These are phyloP conservation scores for Cadophora sp. DNA, from an alignment of 2,329 filamentous ascomycete species.

Conservation along the genomic window DNA sequence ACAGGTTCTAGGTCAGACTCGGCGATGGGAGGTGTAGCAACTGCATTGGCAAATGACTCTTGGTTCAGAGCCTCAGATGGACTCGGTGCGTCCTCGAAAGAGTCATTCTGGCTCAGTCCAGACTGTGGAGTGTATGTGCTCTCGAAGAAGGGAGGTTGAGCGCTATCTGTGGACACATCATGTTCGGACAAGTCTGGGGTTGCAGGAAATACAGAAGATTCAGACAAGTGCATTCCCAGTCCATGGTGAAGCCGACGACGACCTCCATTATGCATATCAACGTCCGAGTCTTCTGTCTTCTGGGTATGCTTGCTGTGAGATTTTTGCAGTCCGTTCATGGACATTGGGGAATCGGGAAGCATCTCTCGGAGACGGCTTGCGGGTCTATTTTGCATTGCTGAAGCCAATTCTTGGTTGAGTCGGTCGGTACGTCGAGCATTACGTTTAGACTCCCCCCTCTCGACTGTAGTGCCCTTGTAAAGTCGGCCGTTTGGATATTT, in stretches of 20 bases:
- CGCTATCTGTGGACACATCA: constrained; percentile 47
- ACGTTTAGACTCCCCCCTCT: constrained; percentile 23
- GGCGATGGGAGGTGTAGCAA: constrained; percentile 77
- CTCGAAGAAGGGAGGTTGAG: constrained; percentile 42
- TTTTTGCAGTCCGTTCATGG: constrained; percentile 24
- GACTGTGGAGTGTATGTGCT: constrained; percentile 54
- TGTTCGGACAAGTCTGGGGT: constrained; percentile 66
- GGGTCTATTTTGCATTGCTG: constrained; percentile 27
- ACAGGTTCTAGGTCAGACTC: constrained; percentile 73
- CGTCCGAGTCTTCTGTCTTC: constrained; percentile 13
- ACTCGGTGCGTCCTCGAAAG: constrained; percentile 38
- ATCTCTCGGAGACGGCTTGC: constrained; percentile 25
- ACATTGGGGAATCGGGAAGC: constrained; percentile 33
- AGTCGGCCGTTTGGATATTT: neutral
- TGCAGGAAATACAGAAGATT: constrained; percentile 50
- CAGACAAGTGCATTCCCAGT: constrained; percentile 35
- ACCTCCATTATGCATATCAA: constrained; percentile 18
- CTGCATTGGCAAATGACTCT: constrained; percentile 64
- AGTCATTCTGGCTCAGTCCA: constrained; percentile 49
- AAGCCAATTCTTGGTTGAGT: constrained; percentile 29
- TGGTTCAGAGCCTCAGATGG: constrained; percentile 44
- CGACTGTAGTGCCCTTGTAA: neutral
- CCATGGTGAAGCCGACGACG: constrained; percentile 32
- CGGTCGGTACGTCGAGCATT: constrained; percentile 25
- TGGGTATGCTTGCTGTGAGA: constrained; percentile 12